Evolutionary conservation across 1,284 basidiomycete species (phyloP), one percentile per base, ranked within the genome.

Genomic region (Ganoderma multipileum): DNA sequence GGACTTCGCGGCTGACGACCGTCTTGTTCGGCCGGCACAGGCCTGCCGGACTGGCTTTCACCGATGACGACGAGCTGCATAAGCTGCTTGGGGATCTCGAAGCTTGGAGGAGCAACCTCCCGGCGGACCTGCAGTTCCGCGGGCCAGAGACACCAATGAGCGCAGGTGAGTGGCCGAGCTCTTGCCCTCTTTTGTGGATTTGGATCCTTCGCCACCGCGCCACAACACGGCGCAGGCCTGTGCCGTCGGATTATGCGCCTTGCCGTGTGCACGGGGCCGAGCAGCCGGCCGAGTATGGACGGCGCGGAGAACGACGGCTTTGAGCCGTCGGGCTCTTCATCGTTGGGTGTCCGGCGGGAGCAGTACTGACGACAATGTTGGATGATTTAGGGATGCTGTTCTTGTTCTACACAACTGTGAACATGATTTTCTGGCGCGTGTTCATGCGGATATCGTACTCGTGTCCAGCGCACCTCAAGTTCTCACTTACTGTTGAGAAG

Each of bases 361-460:
- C 6, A 23, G 42, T 54, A 33, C 26, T 50, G 23, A 41, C 30
- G 28, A 50, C 33, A 28, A n/a, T 23, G 6, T n/a, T n/a, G 16
- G 63, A 20, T 59, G 52, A 42, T 69, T 44, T 75, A 92, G 96
- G 95, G 41, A 83, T 97, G 66, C 84, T 98, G 30, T 95, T 96
- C 79, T 80, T 98, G 66, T 84, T 94, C 61, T 95, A 94, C 78
- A 88, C 92, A n/a, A 94, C 93, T 74, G 90, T 97, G 54, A 91
- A 91, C 76, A 94, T 95, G 90, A 91, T 94, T 79, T 94, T 96
- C 82, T 96, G 93, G 93, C 90, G 95, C 65, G 93, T 97, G 23
- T 98, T 98, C 83, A 96, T 97, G 93, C 89, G 96, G 65, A 94
- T 97, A 79, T 95, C 93, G 69, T 96, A 97, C 81, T 87, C 89